Percentiles rank a stretch among this genome's conserved stretches.
These are phyloP conservation scores for Paspalum notatum DNA, from an alignment of 176 grass and related monocot genomes.

Conservation along the genomic window DNA sequence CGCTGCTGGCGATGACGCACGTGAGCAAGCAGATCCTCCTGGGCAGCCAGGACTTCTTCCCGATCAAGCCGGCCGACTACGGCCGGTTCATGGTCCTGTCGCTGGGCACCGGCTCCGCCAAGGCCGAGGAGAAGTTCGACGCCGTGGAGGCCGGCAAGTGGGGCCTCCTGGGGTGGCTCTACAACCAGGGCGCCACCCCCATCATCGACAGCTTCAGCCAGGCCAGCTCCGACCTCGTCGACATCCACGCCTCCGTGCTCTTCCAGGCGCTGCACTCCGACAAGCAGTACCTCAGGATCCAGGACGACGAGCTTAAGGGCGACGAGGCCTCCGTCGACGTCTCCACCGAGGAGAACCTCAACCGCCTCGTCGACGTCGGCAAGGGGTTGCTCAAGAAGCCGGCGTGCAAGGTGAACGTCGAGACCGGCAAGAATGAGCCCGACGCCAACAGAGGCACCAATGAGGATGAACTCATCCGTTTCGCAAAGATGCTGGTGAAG, in stretches of 20 bases:
- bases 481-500: constrained; percentile 31
- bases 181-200: constrained; percentile 40
- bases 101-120: constrained; percentile 53
- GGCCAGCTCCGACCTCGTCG: constrained; percentile 62
- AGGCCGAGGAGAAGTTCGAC: constrained; percentile 49
- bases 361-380: constrained; percentile 41
- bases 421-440: constrained; percentile 37
- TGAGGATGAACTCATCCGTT: constrained; percentile 38
- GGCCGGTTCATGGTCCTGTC: constrained; percentile 63
- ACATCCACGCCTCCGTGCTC: constrained; percentile 61
- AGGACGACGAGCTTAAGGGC: constrained; percentile 47
- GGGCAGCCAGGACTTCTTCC: constrained; percentile 36
- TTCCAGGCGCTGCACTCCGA: constrained; percentile 51
- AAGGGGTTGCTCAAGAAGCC: constrained; percentile 41
- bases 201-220: constrained; percentile 72
- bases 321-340: constrained; percentile 53
- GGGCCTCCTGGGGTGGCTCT: constrained; percentile 65
- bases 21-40: constrained; percentile 56
- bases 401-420: constrained; percentile 52
- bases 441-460: constrained; percentile 45
- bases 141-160: constrained; percentile 39
- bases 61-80: constrained; percentile 42
- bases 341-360: constrained; percentile 42
- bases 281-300: constrained; percentile 58
- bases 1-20: constrained; percentile 55